These are phyloP conservation scores for Athelia psychrophila DNA, from an alignment of 1,284 basidiomycete species.

Conservation along the genomic window DNA sequence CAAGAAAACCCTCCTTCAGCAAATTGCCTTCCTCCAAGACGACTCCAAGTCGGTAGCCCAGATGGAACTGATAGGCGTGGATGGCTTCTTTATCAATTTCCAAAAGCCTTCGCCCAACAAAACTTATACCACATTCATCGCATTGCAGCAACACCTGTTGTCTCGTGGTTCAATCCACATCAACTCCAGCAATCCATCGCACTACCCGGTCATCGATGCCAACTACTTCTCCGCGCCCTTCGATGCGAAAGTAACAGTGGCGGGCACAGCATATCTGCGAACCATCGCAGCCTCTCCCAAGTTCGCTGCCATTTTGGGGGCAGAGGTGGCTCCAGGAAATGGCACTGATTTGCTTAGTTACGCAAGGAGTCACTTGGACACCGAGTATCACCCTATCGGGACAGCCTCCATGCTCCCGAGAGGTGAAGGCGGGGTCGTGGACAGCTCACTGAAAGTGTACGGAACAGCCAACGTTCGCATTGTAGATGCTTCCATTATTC, in stretches of 20 bases:
- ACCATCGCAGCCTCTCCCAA: background rate
- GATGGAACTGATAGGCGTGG: background rate
- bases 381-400: slow-evolving; percentile 24
- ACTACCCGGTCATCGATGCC: background rate
- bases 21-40: background rate
- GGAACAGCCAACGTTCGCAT: slow-evolving; percentile 42
- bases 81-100: background rate
- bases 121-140: background rate
- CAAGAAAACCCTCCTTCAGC: background rate
- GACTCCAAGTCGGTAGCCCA: background rate
- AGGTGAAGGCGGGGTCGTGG: slow-evolving; percentile 50
- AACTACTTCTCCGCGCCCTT: background rate
- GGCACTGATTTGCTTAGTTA: background rate
- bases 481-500: slow-evolving; percentile 42
- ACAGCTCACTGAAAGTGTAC: slow-evolving; percentile 43
- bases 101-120: background rate
- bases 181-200: background rate
- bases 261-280: background rate
- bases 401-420: slow-evolving; percentile 49
- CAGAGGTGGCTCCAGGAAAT: background rate
- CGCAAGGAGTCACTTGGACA: background rate
- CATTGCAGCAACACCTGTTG: background rate
- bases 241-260: background rate
- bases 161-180: slow-evolving; percentile 1
- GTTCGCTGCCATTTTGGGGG: background rate